Evolutionary conservation across 176 grass and related monocot species (phyloP), one percentile per base, ranked within the genome.

Genomic region (Rhynchospora pubera): DNA sequence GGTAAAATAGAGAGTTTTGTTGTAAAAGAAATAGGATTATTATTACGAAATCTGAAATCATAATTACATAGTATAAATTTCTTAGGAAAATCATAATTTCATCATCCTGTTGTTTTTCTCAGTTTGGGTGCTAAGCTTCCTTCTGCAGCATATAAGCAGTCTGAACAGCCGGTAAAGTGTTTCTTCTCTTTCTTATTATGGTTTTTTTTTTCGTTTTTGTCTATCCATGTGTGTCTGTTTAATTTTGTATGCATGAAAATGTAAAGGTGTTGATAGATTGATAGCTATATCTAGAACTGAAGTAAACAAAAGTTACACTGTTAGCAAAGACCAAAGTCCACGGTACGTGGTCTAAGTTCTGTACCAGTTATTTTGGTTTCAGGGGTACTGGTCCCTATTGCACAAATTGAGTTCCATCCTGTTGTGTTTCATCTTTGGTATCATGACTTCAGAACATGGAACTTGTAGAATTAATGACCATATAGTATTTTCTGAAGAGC

Each of bases 111-210:
- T 77, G 14, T 60, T 58, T 57, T 78, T 52, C 61, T 72, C 75
- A 88, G 88, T 80, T 77, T 98, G 89, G 92, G 90, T 65, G 95
- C 92, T 58, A 81, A 88, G n/a, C 83, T 94, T 30, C 92, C 92
- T 78, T 9, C 84, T 67, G 70, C 88, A 60, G 79, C 90, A 59
- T 80, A 82, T 24, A 71, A 68, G 28, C 12, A 63, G 46, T 42
- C 48, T 39, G 78, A 79, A 39, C 85, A 85, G 9, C 61, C 57
- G 59, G 81, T 84, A 87, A 85, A 85, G 75, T 89, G 65, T 28
- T 60, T 62, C 34, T 24, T 28, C 15, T 65, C 57, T 74, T 56
- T 74, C 34, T 39, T 39, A 39, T 39, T 39, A 39, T 39, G 34
- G n/a, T n/a, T n/a, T n/a, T n/a, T n/a, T 39, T 75, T 15, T 43